Percentiles rank a stretch among this genome's conserved stretches.
Conservation (phyloP, 2,329 filamentous ascomycete genomes). For the Verticillium dahliae region DNA sequence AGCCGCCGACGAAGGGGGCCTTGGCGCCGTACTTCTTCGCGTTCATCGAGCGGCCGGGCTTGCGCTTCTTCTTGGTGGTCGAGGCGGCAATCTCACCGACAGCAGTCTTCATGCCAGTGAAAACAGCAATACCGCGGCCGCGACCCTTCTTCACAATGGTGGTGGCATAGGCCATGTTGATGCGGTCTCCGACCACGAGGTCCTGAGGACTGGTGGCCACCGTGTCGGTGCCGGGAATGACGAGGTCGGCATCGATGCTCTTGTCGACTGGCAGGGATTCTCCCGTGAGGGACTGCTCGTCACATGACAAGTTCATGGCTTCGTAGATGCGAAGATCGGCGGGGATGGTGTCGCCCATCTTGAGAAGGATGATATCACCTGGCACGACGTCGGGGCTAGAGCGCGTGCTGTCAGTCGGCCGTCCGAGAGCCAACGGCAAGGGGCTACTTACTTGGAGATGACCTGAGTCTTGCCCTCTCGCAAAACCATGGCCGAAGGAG, state of each 20-base stretch:
- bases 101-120: slow-evolving; percentile 66
- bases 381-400: slow-evolving; percentile 57
- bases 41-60: slow-evolving; percentile 48
- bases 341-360: slow-evolving; percentile 68
- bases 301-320: slow-evolving; percentile 72
- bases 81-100: slow-evolving; percentile 63
- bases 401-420: neutral
- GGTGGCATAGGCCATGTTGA: slow-evolving; percentile 71
- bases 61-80: slow-evolving; percentile 44
- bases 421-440: neutral
- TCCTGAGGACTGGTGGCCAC: slow-evolving; percentile 36
- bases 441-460: slow-evolving; percentile 46
- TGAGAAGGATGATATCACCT: slow-evolving; percentile 63
- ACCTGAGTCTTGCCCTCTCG: slow-evolving; percentile 52
- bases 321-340: slow-evolving; percentile 66
- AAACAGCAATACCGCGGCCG: slow-evolving; percentile 64
- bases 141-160: slow-evolving; percentile 68
- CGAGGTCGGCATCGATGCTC: slow-evolving; percentile 43
- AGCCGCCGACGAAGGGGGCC: slow-evolving; percentile 37
- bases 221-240: slow-evolving; percentile 37
- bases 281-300: slow-evolving; percentile 71
- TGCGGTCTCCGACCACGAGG: slow-evolving; percentile 62
- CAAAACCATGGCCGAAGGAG: slow-evolving; percentile 56
- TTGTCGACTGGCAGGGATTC: slow-evolving; percentile 70
- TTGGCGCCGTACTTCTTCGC: slow-evolving; percentile 46